A percentile compares a stretch with the other conserved stretches of the same genome.
These are phyloP conservation scores for Juncus effusus DNA, from an alignment of 176 grass and related monocot genomes.

Conservation along the genomic window DNA sequence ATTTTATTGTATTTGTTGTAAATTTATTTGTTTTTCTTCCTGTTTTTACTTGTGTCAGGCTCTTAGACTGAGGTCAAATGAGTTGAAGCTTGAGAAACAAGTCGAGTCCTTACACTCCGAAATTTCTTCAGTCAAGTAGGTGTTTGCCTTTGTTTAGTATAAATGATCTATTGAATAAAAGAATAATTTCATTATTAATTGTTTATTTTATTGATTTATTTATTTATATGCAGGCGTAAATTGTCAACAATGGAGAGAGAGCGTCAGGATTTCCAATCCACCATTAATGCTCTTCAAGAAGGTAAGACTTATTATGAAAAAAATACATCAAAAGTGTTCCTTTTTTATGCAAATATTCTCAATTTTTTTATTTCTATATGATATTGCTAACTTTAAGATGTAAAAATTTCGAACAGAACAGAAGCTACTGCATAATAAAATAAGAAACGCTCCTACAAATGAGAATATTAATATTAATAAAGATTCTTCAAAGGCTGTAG, in stretches of 20 bases:
- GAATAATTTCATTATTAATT: constrained; percentile 20
- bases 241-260: constrained; percentile 89
- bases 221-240: constrained; percentile 57
- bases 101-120: constrained; percentile 72
- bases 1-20: background rate
- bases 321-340: background rate
- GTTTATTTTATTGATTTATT: constrained; percentile 20
- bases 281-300: constrained; percentile 93
- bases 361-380: background rate
- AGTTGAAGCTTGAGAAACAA: constrained; percentile 93
- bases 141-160: background rate
- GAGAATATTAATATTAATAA: constrained; percentile 35
- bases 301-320: constrained; percentile 25
- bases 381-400: background rate
- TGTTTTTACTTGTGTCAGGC: constrained; percentile 42
- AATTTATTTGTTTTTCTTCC: constrained; percentile 1
- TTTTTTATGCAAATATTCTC: background rate
- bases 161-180: constrained; percentile 12
- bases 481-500: constrained; percentile 39
- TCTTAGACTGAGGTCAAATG: constrained; percentile 95
- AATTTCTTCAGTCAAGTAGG: constrained; percentile 72
- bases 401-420: constrained; percentile 58
- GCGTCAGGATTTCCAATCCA: constrained; percentile 88
- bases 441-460: constrained; percentile 64
- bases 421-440: constrained; percentile 72